These are phyloP conservation scores for Helenozyma baotianmanensis DNA, from an alignment of 805 yeast species.

Conservation along the genomic window DNA sequence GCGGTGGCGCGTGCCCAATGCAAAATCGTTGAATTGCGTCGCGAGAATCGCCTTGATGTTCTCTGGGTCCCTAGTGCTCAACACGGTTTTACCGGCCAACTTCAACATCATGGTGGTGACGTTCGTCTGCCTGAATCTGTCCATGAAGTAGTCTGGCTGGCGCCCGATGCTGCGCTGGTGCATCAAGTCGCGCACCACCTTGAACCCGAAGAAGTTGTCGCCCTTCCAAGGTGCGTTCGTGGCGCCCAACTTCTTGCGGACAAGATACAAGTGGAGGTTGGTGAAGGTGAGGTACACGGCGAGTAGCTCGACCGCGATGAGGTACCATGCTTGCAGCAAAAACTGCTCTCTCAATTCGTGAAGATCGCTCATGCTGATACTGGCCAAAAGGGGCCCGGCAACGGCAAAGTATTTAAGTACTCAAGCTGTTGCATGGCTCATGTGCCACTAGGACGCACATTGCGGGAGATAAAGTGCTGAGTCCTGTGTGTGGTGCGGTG, in stretches of 20 bases:
- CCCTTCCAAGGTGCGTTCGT: constrained; percentile 6
- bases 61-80: constrained; percentile 19
- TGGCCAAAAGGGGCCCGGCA: no score
- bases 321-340: constrained; percentile 8
- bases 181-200: constrained; percentile 4
- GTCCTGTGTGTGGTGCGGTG: no score
- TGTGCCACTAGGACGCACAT: no score
- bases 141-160: constrained; percentile 8
- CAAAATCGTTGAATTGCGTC: constrained; percentile 23
- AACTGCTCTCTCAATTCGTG: not conserved
- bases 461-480: no score
- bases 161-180: constrained; percentile 6
- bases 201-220: constrained; percentile 11
- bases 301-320: constrained; percentile 3
- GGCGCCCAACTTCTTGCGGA: constrained; percentile 7
- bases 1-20: constrained; percentile 20
- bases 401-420: no score
- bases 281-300: not conserved
- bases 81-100: constrained; percentile 7
- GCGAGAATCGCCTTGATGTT: constrained; percentile 25
- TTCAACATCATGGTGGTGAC: constrained; percentile 5
- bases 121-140: constrained; percentile 2
- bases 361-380: no score
- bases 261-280: not conserved
- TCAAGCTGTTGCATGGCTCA: no score